Conservation (phyloP, 108 stramenopile species). For the Fistulifera pelliculosa region DNA sequence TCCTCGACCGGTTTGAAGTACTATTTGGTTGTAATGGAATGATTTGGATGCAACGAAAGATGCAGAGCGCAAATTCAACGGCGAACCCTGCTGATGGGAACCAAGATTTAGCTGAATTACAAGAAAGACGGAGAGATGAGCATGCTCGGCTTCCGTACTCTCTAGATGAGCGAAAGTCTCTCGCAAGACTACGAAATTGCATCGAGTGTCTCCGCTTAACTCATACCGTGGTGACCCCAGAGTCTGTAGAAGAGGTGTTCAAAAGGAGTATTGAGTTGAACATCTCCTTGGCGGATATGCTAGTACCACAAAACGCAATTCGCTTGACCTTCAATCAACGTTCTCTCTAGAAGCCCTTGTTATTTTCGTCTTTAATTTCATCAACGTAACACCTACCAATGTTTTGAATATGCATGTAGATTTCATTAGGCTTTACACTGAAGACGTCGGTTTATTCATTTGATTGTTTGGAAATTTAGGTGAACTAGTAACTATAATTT, state of each 20-base stretch:
- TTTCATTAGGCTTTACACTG: too few species aligned
- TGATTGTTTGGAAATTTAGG: too few species aligned
- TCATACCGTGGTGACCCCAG: constrained; percentile 56
- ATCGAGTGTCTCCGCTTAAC: constrained; percentile 62
- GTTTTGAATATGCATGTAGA: too few species aligned
- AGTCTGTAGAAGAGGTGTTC: constrained; percentile 51
- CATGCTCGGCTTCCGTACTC: constrained; percentile 52
- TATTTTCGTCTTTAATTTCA: too few species aligned
- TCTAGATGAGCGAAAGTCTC: constrained; percentile 38
- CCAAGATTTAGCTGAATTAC: constrained; percentile 56
- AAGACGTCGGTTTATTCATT: too few species aligned
- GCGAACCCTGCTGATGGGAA: constrained; percentile 8
- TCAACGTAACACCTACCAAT: too few species aligned
- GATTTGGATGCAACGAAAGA: constrained; percentile 79
- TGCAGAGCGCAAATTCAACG: constrained; percentile 12
- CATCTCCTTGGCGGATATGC: constrained; percentile 42
- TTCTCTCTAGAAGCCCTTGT: too few species aligned
- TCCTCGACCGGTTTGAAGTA: constrained; percentile 37
- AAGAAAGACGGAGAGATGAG: constrained; percentile 60
- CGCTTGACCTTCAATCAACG: constrained; percentile 24
- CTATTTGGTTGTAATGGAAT: constrained; percentile 78
- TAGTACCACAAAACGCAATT: constrained; percentile 55
- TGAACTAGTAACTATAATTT: too few species aligned
- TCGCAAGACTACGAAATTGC: constrained; percentile 63
- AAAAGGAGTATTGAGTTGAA: constrained; percentile 32